Conservation (phyloP, 176 grass and related monocot species). For the Coix lacrymajobi region DNA sequence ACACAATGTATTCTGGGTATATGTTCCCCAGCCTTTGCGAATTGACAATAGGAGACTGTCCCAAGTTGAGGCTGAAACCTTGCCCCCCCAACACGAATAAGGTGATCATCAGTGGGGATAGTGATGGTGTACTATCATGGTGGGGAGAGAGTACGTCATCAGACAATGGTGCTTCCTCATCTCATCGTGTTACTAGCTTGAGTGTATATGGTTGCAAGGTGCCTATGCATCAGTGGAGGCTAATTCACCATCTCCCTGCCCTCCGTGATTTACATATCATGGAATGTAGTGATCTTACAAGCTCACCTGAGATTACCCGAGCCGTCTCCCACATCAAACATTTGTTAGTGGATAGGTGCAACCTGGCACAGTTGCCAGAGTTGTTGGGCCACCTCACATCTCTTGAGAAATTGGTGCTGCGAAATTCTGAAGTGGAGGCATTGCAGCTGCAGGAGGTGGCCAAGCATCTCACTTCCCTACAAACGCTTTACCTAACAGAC, state of each 20-base stretch:
- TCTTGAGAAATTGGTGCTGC: no score
- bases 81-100: background rate
- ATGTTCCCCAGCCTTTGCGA: background rate
- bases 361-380: no score
- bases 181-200: background rate
- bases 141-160: background rate
- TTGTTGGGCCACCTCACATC: no score
- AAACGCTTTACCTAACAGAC: fast-evolving
- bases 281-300: background rate
- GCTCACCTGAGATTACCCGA: background rate
- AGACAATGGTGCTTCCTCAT: background rate
- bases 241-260: background rate
- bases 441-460: no score
- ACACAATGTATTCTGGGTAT: background rate
- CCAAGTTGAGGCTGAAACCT: background rate
- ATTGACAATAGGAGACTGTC: background rate
- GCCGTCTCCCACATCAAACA: no score
- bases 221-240: background rate
- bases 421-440: no score
- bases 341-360: no score
- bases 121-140: background rate
- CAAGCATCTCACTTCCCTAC: background rate
- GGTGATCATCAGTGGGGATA: fast-evolving
- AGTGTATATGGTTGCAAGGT: fast-evolving
- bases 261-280: fast-evolving